Evolutionary conservation across 192 early-diverging fungal species (phyloP).

Genomic region (Globomyces pollinis-pini): DNA sequence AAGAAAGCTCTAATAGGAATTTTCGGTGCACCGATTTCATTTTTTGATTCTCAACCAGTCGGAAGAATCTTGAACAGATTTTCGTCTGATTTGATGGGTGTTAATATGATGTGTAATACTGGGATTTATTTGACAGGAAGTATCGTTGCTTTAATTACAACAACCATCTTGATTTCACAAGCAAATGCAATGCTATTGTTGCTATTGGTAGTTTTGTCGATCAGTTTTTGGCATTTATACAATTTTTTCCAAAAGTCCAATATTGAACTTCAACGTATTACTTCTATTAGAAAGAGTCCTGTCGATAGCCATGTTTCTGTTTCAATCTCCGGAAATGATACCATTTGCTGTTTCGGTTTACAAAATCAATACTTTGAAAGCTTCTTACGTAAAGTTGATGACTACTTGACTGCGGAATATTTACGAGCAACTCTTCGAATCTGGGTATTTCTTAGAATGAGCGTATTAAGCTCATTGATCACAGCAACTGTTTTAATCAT

Average conservation of each 20-base stretch:
- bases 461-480: slow-evolving; percentile 22
- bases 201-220: slow-evolving; percentile 19
- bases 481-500: slow-evolving; percentile 44
- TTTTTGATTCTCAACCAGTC: slow-evolving; percentile 62
- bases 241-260: slow-evolving; percentile 23
- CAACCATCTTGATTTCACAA: slow-evolving; percentile 45
- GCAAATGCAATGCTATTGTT: slow-evolving; percentile 14
- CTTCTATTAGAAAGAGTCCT: slow-evolving; percentile 24
- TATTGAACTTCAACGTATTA: slow-evolving; percentile 18
- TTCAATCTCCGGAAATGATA: slow-evolving; percentile 25
- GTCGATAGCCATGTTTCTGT: slow-evolving; percentile 26
- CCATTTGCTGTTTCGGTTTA: slow-evolving; percentile 13
- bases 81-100: slow-evolving; percentile 53
- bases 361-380: slow-evolving; percentile 7
- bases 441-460: slow-evolving; percentile 24
- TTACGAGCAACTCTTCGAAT: slow-evolving; percentile 16
- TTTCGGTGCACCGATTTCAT: slow-evolving; percentile 62
- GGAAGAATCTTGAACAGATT: slow-evolving; percentile 55
- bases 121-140: slow-evolving; percentile 45
- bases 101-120: slow-evolving; percentile 55
- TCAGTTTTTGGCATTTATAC: too few species aligned
- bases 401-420: slow-evolving; percentile 13
- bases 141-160: slow-evolving; percentile 53
- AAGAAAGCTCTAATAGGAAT: slow-evolving; percentile 51
- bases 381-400: too few species aligned